A percentile compares a stretch with the other conserved stretches of the same genome.
These are phyloP conservation scores for Yamadazyma aaseri DNA, from an alignment of 1,139 yeast genomes.

Conservation along the genomic window DNA sequence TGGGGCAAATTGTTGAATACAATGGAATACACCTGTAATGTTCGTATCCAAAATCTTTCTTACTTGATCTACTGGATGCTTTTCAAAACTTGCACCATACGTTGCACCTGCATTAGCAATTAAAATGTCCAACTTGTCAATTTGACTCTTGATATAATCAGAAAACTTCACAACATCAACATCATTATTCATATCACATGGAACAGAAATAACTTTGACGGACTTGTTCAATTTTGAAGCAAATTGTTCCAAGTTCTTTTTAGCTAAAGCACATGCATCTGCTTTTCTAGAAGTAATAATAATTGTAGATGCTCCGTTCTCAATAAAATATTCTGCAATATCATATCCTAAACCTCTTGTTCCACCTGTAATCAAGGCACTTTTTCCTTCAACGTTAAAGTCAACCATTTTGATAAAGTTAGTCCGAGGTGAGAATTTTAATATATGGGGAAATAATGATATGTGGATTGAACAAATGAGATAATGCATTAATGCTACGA, in stretches of 20 bases:
- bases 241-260: constrained; percentile 44
- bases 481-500: too few species aligned
- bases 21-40: constrained; percentile 64
- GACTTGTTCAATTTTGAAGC: constrained; percentile 37
- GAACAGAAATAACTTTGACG: constrained; percentile 50
- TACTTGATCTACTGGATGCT: constrained; percentile 48
- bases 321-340: constrained; percentile 65
- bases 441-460: neutral
- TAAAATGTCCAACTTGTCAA: constrained; percentile 55
- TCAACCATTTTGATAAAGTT: constrained; percentile 31
- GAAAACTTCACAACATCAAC: constrained; percentile 48
- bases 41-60: constrained; percentile 48
- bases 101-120: constrained; percentile 81
- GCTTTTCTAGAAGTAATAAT: constrained; percentile 66
- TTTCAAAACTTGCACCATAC: constrained; percentile 67
- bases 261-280: constrained; percentile 62
- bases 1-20: constrained; percentile 61
- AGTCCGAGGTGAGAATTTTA: constrained; percentile 1
- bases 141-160: constrained; percentile 36
- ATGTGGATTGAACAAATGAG: too few species aligned
- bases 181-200: constrained; percentile 58
- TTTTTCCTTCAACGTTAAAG: constrained; percentile 55
- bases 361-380: constrained; percentile 73
- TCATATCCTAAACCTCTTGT: constrained; percentile 71
- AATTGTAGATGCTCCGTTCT: constrained; percentile 60